Percentiles rank a stretch among this genome's conserved stretches.
Evolutionary conservation across 352 stramenopile species (phyloP).

Genomic region (Phytophthora palmivora): DNA sequence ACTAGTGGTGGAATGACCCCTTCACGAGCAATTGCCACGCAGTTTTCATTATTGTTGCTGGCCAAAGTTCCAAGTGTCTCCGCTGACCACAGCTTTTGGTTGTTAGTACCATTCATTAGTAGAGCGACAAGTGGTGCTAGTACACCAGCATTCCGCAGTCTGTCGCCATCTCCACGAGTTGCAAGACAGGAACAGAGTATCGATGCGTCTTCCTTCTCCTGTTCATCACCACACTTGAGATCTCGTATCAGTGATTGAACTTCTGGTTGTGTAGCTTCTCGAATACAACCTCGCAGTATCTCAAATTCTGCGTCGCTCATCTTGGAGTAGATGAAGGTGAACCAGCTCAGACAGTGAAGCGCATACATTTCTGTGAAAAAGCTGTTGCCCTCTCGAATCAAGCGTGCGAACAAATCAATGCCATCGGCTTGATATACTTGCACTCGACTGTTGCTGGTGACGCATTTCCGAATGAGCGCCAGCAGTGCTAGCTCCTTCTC

Average conservation of each 20-base stretch:
- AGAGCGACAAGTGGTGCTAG: slow-evolving; percentile 16
- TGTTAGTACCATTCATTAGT: slow-evolving; percentile 14
- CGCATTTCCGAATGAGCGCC: slow-evolving; percentile 27
- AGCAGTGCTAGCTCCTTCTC: slow-evolving; percentile 29
- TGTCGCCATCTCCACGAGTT: slow-evolving; percentile 24
- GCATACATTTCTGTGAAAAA: slow-evolving; percentile 33
- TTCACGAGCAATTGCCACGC: slow-evolving; percentile 18
- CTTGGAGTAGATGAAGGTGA: slow-evolving; percentile 37
- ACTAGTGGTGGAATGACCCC: slow-evolving; percentile 22
- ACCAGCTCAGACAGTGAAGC: slow-evolving; percentile 37
- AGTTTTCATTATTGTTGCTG: slow-evolving; percentile 26
- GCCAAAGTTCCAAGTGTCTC: slow-evolving; percentile 27
- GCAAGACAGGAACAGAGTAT: slow-evolving; percentile 27
- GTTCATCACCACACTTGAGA: slow-evolving; percentile 17
- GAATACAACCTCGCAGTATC: slow-evolving; percentile 16
- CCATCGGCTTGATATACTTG: slow-evolving; percentile 35
- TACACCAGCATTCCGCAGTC: slow-evolving; percentile 17
- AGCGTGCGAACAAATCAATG: slow-evolving; percentile 18
- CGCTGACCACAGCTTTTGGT: slow-evolving; percentile 30
- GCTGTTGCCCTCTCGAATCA: slow-evolving; percentile 19
- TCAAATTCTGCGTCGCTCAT: slow-evolving; percentile 30
- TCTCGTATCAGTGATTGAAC: slow-evolving; percentile 12
- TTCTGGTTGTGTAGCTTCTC: slow-evolving; percentile 11
- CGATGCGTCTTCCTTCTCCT: slow-evolving; percentile 24
- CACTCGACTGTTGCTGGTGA: slow-evolving; percentile 26